Evolutionary conservation across 1,284 basidiomycete species (phyloP), one percentile per base, ranked within the genome.

Genomic region (Takashimella koratensis): DNA sequence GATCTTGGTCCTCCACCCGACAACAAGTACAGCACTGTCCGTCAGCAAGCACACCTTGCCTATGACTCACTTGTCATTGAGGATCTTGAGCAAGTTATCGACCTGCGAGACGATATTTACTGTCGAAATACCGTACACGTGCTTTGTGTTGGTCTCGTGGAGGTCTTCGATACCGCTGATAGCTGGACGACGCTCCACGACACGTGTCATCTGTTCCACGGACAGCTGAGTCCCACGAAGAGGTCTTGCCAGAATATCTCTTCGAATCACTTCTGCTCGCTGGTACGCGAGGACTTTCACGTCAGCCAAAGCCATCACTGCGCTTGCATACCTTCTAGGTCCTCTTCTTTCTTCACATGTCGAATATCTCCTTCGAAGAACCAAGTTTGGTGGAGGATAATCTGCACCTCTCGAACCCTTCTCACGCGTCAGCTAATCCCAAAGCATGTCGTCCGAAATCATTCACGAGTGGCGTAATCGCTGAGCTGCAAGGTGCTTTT

Each of bases 361-460:
- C 57, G 58, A 11, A 67, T 59, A 56, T 73, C 73, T 12, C 72
- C 71, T 48, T 67, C 61, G 19, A 71, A 64, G 64, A 72, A 72
- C 62, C 64, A 67, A 1, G 57, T 54, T 47, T 71, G 63, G 54
- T 75, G 71, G 2, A 67, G 49, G 20, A 73, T 65, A 21, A 70
- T 51, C 0, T 60, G 52, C 24, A 64, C 51, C 45, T 74, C 70
- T 13, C 72, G 65, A 8, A 72, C 64, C 2, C 64, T 65, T 36
- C 12, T 22, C 2, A 16, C 25, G 39, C 16, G 43, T 57, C 45
- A 54, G 47, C 30, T n/a, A 12, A 0, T 43, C 23, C 11, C 3
- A 26, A n/a, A 13, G 13, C 11, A 25, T 22, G 6, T 19, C 4
- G 8, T 5, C 13, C 52, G 26, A 8, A 36, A 36, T 36, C 30